Percentiles rank a stretch among this genome's conserved stretches.
Evolutionary conservation across 192 early-diverging fungal species (phyloP).

Genomic region (Martensiomyces pterosporus): DNA sequence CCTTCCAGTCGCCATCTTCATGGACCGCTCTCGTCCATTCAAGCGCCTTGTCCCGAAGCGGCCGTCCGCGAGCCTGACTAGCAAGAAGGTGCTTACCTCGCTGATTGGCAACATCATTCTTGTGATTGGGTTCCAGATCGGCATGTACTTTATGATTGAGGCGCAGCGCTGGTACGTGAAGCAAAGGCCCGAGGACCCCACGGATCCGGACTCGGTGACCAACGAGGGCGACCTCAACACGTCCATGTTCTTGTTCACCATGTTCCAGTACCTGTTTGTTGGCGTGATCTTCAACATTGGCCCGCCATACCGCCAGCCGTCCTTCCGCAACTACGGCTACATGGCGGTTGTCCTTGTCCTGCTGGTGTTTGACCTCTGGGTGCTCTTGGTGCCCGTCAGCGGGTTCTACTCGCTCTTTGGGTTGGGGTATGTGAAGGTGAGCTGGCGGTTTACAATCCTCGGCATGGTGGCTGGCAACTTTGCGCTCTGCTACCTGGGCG

Average conservation of each 20-base stretch:
- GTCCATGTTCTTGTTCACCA: conserved; percentile 77
- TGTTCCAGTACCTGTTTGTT: conserved; percentile 87
- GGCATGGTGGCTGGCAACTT: conserved; percentile 42
- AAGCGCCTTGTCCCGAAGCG: conserved; percentile 64
- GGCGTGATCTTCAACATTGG: conserved; percentile 93
- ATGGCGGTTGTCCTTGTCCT: conserved; percentile 13
- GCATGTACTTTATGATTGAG: conserved; percentile 63
- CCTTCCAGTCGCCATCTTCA: conserved; percentile 73
- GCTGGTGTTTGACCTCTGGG: conserved; percentile 36
- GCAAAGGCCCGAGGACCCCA: conserved; percentile 28
- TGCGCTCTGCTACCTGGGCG: conserved; percentile 25
- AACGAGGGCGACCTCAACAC: conserved; percentile 74
- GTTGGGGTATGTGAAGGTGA: conserved; percentile 10
- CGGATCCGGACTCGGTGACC: conserved; percentile 55
- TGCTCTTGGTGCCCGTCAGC: conserved; percentile 26
- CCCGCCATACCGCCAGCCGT: conserved; percentile 84
- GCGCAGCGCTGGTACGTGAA: conserved; percentile 74
- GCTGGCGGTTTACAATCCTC: conserved; percentile 33
- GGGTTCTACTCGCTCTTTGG: conserved; percentile 32
- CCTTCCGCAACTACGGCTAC: conserved; percentile 63
- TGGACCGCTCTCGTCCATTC: conserved; percentile 81
- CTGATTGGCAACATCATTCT: conserved; percentile 83
- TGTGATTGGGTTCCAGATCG: conserved; percentile 71
- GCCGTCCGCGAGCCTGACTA: conserved; percentile 84
- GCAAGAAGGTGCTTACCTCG: conserved; percentile 82